Evolutionary conservation across 345 rosid genomes (phyloP), one percentile per base, ranked within the genome.

Genomic region (Euclidium syriacum): DNA sequence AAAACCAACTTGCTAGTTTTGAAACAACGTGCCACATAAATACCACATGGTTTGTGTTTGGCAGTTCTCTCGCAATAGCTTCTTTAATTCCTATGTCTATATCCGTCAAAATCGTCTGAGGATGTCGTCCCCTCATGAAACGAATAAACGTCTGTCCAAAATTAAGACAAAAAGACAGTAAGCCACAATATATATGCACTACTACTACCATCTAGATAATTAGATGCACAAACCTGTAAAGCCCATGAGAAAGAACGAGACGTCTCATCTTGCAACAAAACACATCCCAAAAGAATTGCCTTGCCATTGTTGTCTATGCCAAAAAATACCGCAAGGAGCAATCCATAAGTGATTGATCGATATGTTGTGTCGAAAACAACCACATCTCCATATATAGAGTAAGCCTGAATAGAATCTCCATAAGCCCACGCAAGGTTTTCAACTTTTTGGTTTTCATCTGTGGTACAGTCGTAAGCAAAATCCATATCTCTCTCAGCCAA

Each of bases 1-100:
- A 80, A 64, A 89, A 92, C 98, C 98, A 92, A 77, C 96, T 87
- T 4, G 86, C 77, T 71, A 92, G 71, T 78, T 83, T 92, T 64
- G 95, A 85, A 19, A 78, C 68, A 38, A 92, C 55, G 58, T 83
- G 85, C 83, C 86, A 82, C 75, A 78, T 81, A 51, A 79, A 80
- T 64, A 87, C 70, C 43, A 83, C 79, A 53, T 89, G 96, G 64
- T 77, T 83, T 8, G 95, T 81, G 65, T 82, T 80, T 17, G 96
- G 91, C 65, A 87, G 67, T 76, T 86, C 98, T 74, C 86, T 85
- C 47, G 79, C 79, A 49, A 89, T 71, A 58, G 85, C 91, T 48
- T 92, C 95, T 74, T 83, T 81, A 64, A 92, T 81, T 72, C 85
- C 84, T 18, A 82, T 71, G 75, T 92, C 96, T 47, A 89, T 73